A percentile compares a stretch with the other conserved stretches of the same genome.
Evolutionary conservation across 1,284 basidiomycete species (phyloP).

Genomic region (Cutaneotrichosporon sp.): DNA sequence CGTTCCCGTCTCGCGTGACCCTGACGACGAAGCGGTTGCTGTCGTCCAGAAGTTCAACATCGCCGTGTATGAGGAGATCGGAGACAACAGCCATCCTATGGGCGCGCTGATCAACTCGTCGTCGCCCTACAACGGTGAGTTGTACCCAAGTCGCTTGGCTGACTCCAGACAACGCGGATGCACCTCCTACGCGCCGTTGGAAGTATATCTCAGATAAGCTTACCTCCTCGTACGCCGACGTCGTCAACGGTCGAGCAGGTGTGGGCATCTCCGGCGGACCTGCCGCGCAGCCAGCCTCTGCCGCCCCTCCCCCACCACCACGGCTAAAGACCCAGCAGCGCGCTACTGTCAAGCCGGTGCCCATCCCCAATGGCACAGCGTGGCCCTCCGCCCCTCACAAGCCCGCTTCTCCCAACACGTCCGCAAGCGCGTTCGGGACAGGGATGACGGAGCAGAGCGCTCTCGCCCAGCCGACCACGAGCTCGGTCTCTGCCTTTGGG

Average conservation of each 20-base stretch:
- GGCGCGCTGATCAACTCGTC: conserved; percentile 63
- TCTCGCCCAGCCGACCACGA: background rate
- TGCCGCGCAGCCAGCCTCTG: conserved; percentile 9
- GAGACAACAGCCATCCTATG: conserved; percentile 38
- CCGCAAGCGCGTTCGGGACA: background rate
- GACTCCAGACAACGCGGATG: conserved; percentile 63
- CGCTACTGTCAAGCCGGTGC: background rate
- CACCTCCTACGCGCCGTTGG: conserved; percentile 65
- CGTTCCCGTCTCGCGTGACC: conserved; percentile 28
- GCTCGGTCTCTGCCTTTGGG: background rate
- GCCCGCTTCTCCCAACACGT: background rate
- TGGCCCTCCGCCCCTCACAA: background rate
- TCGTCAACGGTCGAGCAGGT: conserved; percentile 73
- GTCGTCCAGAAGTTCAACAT: conserved; percentile 46
- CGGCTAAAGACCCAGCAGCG: background rate
- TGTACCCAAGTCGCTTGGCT: conserved; percentile 26
- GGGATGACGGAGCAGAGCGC: background rate
- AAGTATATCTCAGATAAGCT: conserved; percentile 75
- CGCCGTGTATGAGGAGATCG: conserved; percentile 45
- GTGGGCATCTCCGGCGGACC: conserved; percentile 25
- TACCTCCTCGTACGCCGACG: conserved; percentile 64
- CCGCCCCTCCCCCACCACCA: conserved; percentile 3
- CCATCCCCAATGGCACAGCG: background rate
- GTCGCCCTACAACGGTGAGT: conserved; percentile 61
- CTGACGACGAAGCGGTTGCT: conserved; percentile 35